Evolutionary conservation across 106 monocot genomes (phyloP), one percentile per base, ranked within the genome.

Genomic region (Narthecium ossifragum): DNA sequence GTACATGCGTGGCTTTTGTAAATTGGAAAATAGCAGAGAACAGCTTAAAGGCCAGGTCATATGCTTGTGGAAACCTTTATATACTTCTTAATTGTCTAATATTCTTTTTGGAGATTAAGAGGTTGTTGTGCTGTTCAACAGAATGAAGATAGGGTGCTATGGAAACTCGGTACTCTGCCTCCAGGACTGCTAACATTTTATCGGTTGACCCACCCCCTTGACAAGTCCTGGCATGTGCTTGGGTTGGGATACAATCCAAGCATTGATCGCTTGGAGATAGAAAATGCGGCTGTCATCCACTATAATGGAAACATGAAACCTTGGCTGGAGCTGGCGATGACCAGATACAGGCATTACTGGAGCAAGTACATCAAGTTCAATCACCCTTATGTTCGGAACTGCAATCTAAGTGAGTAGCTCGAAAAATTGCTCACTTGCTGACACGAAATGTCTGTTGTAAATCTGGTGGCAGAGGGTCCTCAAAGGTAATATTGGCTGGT

Each of bases 221-320:
- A 70, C 75, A 75, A 75, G 59, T 75, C 75, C 25, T 75, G 75
- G 75, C 75, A 75, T 43, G 75, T 75, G 7, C 75, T 75, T 6
- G 75, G 75, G 4, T 57, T 75, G 53, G 75, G 75, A 17, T 75
- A 75, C 38, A 75, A 69, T 31, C 75, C 75, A 5, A 75, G 75
- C 52, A 63, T 75, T 9, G 75, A 75, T n/a, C 63, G 69, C 4
- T 64, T 69, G 4, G 75, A 75, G 45, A 69, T 75, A 15, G 75
- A 75, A 2, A 75, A 69, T 64, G 75, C 75, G 52, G 75, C 75
- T 12, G 68, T 75, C 13, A 62, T 66, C 31, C 74, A 66, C 49
- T 75, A 75, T 39, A 75, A 75, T 50, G 75, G 75, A 2, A 75
- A 75, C 30, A 75, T 75, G 75, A 75, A 75, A 55, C 75, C 75